Evolutionary conservation across 352 stramenopile species (phyloP), one percentile per base, ranked within the genome.

Genomic region (Phytopythium litorale): DNA sequence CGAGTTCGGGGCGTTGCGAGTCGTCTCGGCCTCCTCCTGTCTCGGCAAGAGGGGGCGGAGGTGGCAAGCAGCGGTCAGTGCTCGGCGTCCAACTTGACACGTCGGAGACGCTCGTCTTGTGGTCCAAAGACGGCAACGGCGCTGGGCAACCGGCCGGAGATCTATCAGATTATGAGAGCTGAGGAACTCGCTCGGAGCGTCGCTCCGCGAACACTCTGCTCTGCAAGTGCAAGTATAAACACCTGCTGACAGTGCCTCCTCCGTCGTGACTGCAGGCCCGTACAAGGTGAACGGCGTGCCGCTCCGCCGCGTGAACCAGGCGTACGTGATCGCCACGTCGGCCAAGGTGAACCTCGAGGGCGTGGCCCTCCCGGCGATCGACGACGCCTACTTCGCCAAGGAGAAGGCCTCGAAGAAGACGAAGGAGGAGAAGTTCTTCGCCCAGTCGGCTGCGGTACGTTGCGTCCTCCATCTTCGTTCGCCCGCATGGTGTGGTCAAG

Each of bases 271-370:
- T 8, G 3, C 59, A 97, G 97, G 97, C 71, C 98, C 98, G 32
- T 99, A 99, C 93, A 98, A 98, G 86, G 88, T 99, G 56, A 99
- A 99, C 87, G 97, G 97, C 67, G 97, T 99, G 30, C 98, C 97
- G 28, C 78, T 99, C 58, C 91, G 97, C 70, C 96, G 98, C 64
- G 96, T 99, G 55, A 99, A 99, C 86, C 97, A 99, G 87, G 84
- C 95, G 46, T 99, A 99, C 76, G 97, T 99, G 46, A 99, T 99
- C 73, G 97, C 94, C 62, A 99, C 98, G 55, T 98, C 91, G 45
- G 98, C 97, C 66, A 99, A 98, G 84, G 81, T 99, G 2, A 87
- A 99, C 85, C 79, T 99, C 56, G 82, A 79, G 45, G 82, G 78
- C 57, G 88, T 99, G 1, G 85, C 94, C 58, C 89, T 99, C 64